Evolutionary conservation across 345 rosid species (phyloP).

Genomic region (Eucalyptus guilfoylei): DNA sequence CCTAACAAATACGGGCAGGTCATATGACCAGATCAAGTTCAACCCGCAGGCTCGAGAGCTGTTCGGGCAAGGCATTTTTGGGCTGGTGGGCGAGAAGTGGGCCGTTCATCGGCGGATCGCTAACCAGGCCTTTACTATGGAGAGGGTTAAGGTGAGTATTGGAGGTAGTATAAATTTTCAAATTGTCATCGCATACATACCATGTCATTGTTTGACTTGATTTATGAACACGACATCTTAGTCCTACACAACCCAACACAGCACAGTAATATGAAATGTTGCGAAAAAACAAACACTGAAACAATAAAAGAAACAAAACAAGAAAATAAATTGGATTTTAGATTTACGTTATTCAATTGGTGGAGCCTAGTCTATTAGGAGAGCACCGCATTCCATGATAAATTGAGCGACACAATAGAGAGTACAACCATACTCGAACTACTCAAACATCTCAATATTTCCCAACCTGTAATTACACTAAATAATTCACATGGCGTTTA

Average conservation of each 20-base stretch:
- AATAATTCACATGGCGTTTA: neutral
- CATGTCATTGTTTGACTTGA: neutral
- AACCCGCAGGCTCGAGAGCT: slow-evolving; percentile 56
- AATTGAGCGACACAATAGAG: neutral
- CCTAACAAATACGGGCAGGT: slow-evolving; percentile 20
- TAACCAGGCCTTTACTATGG: slow-evolving; percentile 50
- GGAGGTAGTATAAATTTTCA: neutral
- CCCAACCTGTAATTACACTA: accelerated
- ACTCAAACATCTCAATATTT: neutral
- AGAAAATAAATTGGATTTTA: neutral
- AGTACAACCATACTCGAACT: neutral
- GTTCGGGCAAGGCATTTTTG: slow-evolving; percentile 59
- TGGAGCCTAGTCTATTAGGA: neutral
- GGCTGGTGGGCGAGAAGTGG: slow-evolving; percentile 56
- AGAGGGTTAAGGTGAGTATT: slow-evolving; percentile 46
- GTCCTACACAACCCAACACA: neutral
- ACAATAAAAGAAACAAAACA: neutral
- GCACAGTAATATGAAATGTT: neutral
- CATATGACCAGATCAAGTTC: slow-evolving; percentile 15
- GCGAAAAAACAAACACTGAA: neutral
- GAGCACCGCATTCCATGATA: neutral
- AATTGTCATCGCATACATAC: neutral
- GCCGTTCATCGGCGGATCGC: slow-evolving; percentile 51
- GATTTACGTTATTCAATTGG: neutral
- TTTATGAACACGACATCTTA: neutral